Evolutionary conservation across 805 yeast genomes (phyloP).

Genomic region (Citeromyces nyonsensis): DNA sequence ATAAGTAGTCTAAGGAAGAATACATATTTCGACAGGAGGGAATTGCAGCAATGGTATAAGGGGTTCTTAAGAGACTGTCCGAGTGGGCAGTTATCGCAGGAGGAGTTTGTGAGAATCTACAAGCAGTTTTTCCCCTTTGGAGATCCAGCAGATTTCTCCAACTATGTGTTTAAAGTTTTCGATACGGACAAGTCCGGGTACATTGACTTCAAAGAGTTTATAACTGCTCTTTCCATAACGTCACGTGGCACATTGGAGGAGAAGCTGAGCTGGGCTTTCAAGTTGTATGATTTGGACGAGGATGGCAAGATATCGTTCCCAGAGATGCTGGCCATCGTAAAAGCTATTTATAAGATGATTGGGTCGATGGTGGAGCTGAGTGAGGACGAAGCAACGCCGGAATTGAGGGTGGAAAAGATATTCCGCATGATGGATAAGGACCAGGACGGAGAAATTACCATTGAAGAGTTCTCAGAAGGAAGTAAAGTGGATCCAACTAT

Average conservation of each 20-base stretch:
- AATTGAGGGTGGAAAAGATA: conserved; percentile 68
- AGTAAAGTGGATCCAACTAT: conserved; percentile 69
- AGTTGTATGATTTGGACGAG: conserved; percentile 68
- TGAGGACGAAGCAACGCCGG: conserved; percentile 88
- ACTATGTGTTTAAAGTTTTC: conserved; percentile 75
- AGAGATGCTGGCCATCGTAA: conserved; percentile 69
- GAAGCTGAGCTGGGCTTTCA: conserved; percentile 81
- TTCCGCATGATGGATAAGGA: conserved; percentile 63
- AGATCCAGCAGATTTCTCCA: conserved; percentile 85
- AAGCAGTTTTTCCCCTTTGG: conserved; percentile 98
- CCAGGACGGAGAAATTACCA: conserved; percentile 50
- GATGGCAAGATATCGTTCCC: conserved; percentile 64
- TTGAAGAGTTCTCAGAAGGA: conserved; percentile 75
- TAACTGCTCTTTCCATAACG: conserved; percentile 73
- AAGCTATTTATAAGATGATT: conserved; percentile 85
- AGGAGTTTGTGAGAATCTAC: conserved; percentile 83
- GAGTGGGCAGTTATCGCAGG: conserved; percentile 69
- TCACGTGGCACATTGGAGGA: conserved; percentile 78
- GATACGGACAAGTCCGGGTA: conserved; percentile 70
- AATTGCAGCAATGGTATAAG: conserved; percentile 96
- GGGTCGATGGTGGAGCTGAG: conserved; percentile 86
- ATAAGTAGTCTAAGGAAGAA: conserved; percentile 66
- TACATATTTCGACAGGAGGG: conserved; percentile 86
- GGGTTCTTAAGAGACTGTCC: conserved; percentile 94
- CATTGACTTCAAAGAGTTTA: conserved; percentile 87